Conservation (phyloP, 495 filamentous ascomycete species). For the Lasiosphaeria ovina region DNA sequence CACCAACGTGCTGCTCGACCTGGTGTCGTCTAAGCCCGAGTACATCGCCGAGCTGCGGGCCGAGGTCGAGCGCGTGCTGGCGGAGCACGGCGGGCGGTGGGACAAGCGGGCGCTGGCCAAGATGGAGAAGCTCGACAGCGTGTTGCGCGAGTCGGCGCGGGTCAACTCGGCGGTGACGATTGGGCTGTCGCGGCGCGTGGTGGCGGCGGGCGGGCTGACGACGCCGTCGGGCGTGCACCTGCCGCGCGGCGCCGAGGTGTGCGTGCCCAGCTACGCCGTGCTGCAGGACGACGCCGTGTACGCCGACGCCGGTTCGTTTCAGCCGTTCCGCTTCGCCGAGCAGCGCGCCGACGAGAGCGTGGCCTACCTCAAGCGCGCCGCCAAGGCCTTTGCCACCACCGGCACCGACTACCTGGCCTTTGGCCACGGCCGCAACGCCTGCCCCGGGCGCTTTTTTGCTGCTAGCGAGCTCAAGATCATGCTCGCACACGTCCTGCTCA, state of each 20-base stretch:
- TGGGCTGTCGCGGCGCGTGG: conserved; percentile 29
- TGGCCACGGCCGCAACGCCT: conserved; percentile 37
- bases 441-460: conserved; percentile 47
- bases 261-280: conserved; percentile 24
- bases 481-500: conserved; percentile 37
- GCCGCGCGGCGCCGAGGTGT: conserved; percentile 16
- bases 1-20: conserved; percentile 32
- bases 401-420: conserved; percentile 35
- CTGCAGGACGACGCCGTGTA: conserved; percentile 23
- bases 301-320: conserved; percentile 21
- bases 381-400: conserved; percentile 32
- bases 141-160: conserved; percentile 35
- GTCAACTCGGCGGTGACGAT: conserved; percentile 34
- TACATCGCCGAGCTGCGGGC: conserved; percentile 51
- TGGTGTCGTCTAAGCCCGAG: conserved; percentile 30
- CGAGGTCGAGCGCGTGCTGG: conserved; percentile 44
- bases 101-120: conserved; percentile 42
- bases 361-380: conserved; percentile 32
- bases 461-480: conserved; percentile 41
- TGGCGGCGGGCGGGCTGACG: conserved; percentile 29
- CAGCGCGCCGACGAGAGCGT: conserved; percentile 20
- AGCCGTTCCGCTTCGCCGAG: conserved; percentile 27
- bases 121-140: conserved; percentile 43
- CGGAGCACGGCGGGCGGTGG: conserved; percentile 36
- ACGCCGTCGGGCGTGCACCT: conserved; percentile 34